Evolutionary conservation across 176 grass and related monocot species (phyloP), one percentile per base, ranked within the genome.

Genomic region (Eleusine indica): DNA sequence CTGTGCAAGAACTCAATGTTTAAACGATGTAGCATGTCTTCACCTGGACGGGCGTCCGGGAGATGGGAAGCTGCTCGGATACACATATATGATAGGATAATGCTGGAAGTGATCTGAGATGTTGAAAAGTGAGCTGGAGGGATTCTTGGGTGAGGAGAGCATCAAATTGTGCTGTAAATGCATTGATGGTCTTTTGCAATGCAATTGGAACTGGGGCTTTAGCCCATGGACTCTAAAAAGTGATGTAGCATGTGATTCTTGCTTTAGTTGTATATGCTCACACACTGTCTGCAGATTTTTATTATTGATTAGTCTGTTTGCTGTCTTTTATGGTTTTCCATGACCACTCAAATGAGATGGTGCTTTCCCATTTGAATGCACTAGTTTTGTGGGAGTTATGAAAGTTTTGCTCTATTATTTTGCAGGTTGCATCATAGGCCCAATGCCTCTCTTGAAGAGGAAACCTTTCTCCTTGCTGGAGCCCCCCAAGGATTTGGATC

Each of bases 371-470:
- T 22, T 21, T 39, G 2, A 43, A 70, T 35, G 41, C 19, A 35
- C 53, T 3, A 65, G 32, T 7, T 64, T 18, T 73, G 52, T 0
- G 1, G 14, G 38, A 42, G 53, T 72, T 19, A 30, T 65, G 22
- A 64, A 71, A 82, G 42, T 42, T 43, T 10, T 72, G 43, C 42
- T 61, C 29, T 53, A 9, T 30, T 82, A 21, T 85, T 43, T 9
- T 77, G 64, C 52, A 89, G 76, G 76, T 56, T 37, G 19, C 11
- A 75, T 15, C 77, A 41, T 21, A 86, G 60, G 13, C 83, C 13
- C 54, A 83, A 97, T 97, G 94, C 94, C 94, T 87, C 94, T 94
- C 25, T 79, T 89, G 49, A 91, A 92, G 76, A 84, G 74, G 89
- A 97, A 79, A 51, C 84, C 82, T 21, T 92, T 97, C 72, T 69